Conservation (phyloP, 352 stramenopile species). For the Phytophthora syringae region DNA sequence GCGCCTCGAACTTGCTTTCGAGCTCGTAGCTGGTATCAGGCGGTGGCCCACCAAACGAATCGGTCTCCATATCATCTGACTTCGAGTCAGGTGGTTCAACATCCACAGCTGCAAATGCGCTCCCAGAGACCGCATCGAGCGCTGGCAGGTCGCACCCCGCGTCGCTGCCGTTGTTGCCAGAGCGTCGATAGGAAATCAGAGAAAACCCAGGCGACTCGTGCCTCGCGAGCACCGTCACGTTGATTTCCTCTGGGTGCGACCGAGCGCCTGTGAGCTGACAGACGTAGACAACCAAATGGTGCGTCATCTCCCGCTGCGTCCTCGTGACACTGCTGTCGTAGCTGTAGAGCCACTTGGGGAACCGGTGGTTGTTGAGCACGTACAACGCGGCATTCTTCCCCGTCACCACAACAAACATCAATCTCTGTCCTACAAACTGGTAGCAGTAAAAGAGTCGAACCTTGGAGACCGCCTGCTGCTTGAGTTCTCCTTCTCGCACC, state of each 20-base stretch:
- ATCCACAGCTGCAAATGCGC: background rate
- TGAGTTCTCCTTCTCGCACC: slow-evolving; percentile 34
- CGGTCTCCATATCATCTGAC: background rate
- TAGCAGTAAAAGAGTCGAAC: background rate
- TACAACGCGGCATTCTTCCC: slow-evolving; percentile 37
- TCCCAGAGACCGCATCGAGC: background rate
- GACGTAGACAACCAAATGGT: slow-evolving; percentile 43
- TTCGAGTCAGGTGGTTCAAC: background rate
- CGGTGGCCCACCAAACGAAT: background rate
- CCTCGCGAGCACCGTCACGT: slow-evolving; percentile 30
- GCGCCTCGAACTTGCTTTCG: background rate
- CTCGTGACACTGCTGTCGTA: slow-evolving; percentile 54
- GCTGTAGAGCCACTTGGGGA: slow-evolving; percentile 54
- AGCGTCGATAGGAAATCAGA: slow-evolving; percentile 48
- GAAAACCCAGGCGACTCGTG: slow-evolving; percentile 40
- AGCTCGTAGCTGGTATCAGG: background rate
- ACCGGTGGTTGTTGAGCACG: slow-evolving; percentile 47
- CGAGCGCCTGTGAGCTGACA: slow-evolving; percentile 13
- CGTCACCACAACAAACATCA: background rate
- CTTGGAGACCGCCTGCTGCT: slow-evolving; percentile 32
- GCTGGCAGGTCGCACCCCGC: background rate
- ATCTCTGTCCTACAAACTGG: background rate
- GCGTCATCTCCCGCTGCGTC: slow-evolving; percentile 49
- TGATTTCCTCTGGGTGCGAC: background rate
- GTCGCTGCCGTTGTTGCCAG: background rate